Evolutionary conservation across 75 land plant genomes (phyloP).

Genomic region (Picea glauca): DNA sequence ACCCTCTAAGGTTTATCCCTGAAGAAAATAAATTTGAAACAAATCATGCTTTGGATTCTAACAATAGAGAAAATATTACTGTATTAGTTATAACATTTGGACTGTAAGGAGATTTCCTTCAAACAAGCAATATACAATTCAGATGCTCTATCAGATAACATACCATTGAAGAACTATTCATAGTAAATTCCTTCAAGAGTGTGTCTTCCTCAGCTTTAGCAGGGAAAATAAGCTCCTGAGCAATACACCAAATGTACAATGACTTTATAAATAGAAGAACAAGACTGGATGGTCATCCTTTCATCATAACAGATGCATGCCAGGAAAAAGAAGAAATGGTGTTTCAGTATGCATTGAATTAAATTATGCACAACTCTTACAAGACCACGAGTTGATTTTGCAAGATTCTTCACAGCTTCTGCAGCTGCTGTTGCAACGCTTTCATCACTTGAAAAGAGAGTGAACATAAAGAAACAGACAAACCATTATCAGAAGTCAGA

Average conservation of each 20-base stretch:
- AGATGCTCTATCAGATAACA: neutral
- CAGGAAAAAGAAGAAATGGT: neutral
- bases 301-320: neutral
- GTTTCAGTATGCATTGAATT: neutral
- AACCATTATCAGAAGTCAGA: neutral
- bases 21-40: neutral
- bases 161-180: slow-evolving; percentile 32
- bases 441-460: slow-evolving; percentile 40
- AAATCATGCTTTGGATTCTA: neutral
- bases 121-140: neutral
- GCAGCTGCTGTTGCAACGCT: slow-evolving; percentile 45
- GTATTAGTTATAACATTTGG: neutral
- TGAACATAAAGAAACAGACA: neutral
- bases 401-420: slow-evolving; percentile 53
- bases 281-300: neutral
- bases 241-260: neutral
- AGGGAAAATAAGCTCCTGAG: slow-evolving; percentile 44
- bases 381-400: slow-evolving; percentile 42
- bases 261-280: neutral
- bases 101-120: neutral
- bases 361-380: neutral
- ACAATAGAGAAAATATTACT: neutral
- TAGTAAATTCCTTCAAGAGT: slow-evolving; percentile 34
- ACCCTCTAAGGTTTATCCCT: neutral
- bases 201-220: slow-evolving; percentile 17